These are phyloP conservation scores for Fusarium protoensiforme DNA, from an alignment of 2,329 filamentous ascomycete genomes.

Conservation along the genomic window DNA sequence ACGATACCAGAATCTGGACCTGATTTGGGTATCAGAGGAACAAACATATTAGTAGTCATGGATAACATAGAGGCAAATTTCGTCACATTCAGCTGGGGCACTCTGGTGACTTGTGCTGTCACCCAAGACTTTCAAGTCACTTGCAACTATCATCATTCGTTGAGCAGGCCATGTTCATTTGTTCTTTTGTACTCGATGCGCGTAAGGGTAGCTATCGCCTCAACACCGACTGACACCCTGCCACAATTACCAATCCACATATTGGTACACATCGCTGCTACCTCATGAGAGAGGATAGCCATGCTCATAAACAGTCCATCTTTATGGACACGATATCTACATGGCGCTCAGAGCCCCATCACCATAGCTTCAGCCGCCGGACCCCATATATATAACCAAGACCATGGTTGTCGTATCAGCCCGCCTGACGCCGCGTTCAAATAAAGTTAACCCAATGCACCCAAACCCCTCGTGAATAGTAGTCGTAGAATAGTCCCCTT, in stretches of 20 bases:
- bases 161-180: background rate
- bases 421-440: constrained; percentile 32
- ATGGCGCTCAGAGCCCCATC: background rate
- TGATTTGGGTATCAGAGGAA: constrained; percentile 3
- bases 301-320: background rate
- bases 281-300: background rate
- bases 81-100: background rate
- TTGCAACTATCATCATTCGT: background rate
- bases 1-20: constrained; percentile 2
- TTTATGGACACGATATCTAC: background rate
- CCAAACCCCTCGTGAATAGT: constrained; percentile 17
- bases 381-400: constrained; percentile 9
- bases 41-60: background rate
- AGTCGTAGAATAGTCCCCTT: constrained; percentile 21
- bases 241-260: background rate
- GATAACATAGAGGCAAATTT: background rate
- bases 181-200: background rate
- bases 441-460: constrained; percentile 31
- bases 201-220: background rate
- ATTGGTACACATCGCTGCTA: background rate
- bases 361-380: background rate
- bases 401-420: constrained; percentile 5
- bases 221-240: background rate
- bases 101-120: background rate
- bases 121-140: background rate